phyloP scores from a whole-genome alignment of 176 grass and related monocot genomes.

The Phragmites australis region DNA sequence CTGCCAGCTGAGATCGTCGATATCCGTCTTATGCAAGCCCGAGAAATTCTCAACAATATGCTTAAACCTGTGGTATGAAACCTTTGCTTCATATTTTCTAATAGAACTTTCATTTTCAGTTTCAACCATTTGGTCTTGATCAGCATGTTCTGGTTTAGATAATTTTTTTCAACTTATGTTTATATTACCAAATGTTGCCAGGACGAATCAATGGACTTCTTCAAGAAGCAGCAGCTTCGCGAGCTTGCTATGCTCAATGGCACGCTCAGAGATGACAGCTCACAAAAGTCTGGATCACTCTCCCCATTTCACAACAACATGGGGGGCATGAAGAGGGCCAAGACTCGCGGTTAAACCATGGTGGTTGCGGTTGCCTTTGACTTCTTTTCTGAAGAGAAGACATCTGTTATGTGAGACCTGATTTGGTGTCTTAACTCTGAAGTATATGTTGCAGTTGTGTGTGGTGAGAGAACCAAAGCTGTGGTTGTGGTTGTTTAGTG shows the following conservation, averaged over 20 bases:
- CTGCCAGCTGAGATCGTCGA: constrained; percentile 47
- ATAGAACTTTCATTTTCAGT: neutral
- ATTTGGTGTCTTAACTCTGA: neutral
- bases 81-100: neutral
- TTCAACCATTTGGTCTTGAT: neutral
- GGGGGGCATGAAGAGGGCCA: constrained; percentile 48
- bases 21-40: constrained; percentile 34
- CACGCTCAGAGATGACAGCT: constrained; percentile 43
- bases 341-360: constrained; percentile 39
- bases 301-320: constrained; percentile 48
- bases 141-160: neutral
- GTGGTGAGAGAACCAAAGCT: neutral
- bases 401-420: neutral
- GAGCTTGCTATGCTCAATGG: constrained; percentile 53
- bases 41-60: constrained; percentile 42
- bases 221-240: constrained; percentile 58
- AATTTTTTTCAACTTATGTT: neutral
- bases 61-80: constrained; percentile 50
- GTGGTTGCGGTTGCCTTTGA: neutral
- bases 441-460: neutral
- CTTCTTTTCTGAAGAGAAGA: neutral
- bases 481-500: neutral
- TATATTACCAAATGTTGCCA: neutral
- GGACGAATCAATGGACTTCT: constrained; percentile 49
- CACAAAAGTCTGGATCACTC: constrained; percentile 37